phyloP scores from a whole-genome alignment of 352 stramenopile genomes.

The Globisporangium paroecandrum region DNA sequence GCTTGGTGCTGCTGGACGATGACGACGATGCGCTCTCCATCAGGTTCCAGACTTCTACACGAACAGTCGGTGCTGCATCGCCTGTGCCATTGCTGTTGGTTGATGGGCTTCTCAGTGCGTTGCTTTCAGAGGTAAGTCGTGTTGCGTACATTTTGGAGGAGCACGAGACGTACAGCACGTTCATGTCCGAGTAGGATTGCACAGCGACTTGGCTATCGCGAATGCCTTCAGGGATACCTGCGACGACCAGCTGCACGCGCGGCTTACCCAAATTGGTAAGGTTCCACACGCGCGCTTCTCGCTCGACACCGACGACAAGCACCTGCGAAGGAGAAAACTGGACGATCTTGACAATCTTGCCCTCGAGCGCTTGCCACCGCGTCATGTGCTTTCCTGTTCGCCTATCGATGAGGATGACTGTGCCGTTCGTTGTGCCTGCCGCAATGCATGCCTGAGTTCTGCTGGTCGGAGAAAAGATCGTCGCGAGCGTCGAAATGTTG shows the following conservation, averaged over 20 bases:
- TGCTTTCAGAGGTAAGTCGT: constrained; percentile 34
- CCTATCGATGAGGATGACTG: constrained; percentile 49
- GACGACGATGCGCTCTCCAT: constrained; percentile 26
- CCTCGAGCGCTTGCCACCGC: constrained; percentile 58
- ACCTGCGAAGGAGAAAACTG: constrained; percentile 58
- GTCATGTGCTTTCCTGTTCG: constrained; percentile 44
- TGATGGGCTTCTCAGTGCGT: constrained; percentile 12
- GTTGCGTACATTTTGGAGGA: constrained; percentile 38
- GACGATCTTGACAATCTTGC: constrained; percentile 39
- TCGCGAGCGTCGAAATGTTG: constrained; percentile 35
- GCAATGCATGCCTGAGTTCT: constrained; percentile 30
- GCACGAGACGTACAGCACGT: constrained; percentile 43
- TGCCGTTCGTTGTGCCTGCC: constrained; percentile 35
- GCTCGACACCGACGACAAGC: constrained; percentile 57
- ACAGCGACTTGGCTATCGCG: constrained; percentile 46
- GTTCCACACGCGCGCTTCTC: constrained; percentile 66
- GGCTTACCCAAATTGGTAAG: constrained; percentile 26
- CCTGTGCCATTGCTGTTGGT: neutral
- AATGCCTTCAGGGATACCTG: constrained; percentile 52
- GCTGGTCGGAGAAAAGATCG: constrained; percentile 26
- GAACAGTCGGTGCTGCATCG: constrained; percentile 15
- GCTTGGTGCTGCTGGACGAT: constrained; percentile 21
- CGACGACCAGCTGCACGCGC: constrained; percentile 42
- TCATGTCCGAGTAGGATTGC: constrained; percentile 38
- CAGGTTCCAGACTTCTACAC: constrained; percentile 51